Evolutionary conservation across 805 yeast species (phyloP), one percentile per base, ranked within the genome.

Genomic region (Kodamaea kakaduensis): DNA sequence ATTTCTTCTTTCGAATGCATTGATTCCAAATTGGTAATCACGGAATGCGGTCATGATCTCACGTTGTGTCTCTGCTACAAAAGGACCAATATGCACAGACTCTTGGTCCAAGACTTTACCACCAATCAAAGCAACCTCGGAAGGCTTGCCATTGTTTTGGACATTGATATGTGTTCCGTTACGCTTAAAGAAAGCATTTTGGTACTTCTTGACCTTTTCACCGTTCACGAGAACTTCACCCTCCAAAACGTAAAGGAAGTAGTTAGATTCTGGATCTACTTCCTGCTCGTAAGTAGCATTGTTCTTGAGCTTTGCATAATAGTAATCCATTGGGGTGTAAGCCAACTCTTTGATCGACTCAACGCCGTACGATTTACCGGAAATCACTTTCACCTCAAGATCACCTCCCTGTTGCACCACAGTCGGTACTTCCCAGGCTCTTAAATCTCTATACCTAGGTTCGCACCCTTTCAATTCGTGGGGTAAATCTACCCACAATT

Each of bases 51-150:
- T 61, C 44, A 76, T 70, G 40, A 88, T 80, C 44, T 75, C 76
- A 33, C 77, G 82, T 36, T 70, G 69, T 15, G 81, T 62, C 6
- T 84, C 75, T 42, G 84, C 90, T 15, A 88, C 96, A 53, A 88
- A 89, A 9, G 96, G 96, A 12, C 96, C 97, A 54, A 86, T 82
- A 54, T 88, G 96, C 20, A 86, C 84, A 36, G 84, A 69, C 15
- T 77, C 75, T 62, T 87, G 95, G 46, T 84, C 73, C 37, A 85
- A 62, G 14, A 74, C 73, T 53, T 83, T 59, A 37, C 95, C 96
- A 22, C 87, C 93, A 43, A 86, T 67, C n/a, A 86, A 44, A 3
- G 82, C 79, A 51, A 86, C 78, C 45, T 81, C 78, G 2, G 86
- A 21, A 17, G 37, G 37, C 15, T 26, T 28, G 12, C 52, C 46